Base-by-base conservation (phyloP, 345 rosid species). In the Erysimum cheiranthoides region DNA sequence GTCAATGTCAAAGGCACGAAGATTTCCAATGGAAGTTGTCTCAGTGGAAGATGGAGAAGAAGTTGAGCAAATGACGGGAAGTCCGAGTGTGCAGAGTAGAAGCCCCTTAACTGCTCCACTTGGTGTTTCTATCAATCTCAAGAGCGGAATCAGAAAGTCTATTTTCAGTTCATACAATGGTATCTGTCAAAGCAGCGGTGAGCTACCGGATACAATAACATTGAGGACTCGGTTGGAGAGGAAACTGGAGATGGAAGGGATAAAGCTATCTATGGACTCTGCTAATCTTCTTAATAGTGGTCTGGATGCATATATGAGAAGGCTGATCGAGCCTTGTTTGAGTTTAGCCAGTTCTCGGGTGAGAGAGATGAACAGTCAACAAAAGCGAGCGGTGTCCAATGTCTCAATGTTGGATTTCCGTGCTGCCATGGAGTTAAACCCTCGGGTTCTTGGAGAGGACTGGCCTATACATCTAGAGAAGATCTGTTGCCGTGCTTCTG, bases 31-130 rank as follows among this genome's bases (percentile, higher is more conserved):
- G 75, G 80, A 59, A 63, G 88, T 90, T 65, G 84, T 77, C n/a
- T 93, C 98, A 3, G 94, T 86, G 30, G 98, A 94, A 82, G 99
- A 92, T 5, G 99, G 97, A 11, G 98, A 95, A 79, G 99, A 92
- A 84, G 99, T 92, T 62, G 97, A 95, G 73, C 98, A 95, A 83
- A 68, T 76, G 66, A 85, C 92, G 10, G 91, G 74, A 52, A 91
- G 92, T 79, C 94, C 94, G 1, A 84, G 90, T 17, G 83, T 90
- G 65, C 97, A 89, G 76, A 90, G 97, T 39, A 82, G 86, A 85
- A 86, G 91, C 28, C 90, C 92, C 0, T 91, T 95, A 28, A 92
- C 93, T 4, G 93, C 94, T 54, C 96, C 97, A 9, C 78, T 92
- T 5, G 99, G 97, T 25, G 74, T 95, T 59, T 90, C 84, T 2